Percentiles rank a stretch among this genome's conserved stretches.
These are phyloP conservation scores for Boletus pseudo-olivaceus DNA, from an alignment of 768 basidiomycete species.

Conservation along the genomic window DNA sequence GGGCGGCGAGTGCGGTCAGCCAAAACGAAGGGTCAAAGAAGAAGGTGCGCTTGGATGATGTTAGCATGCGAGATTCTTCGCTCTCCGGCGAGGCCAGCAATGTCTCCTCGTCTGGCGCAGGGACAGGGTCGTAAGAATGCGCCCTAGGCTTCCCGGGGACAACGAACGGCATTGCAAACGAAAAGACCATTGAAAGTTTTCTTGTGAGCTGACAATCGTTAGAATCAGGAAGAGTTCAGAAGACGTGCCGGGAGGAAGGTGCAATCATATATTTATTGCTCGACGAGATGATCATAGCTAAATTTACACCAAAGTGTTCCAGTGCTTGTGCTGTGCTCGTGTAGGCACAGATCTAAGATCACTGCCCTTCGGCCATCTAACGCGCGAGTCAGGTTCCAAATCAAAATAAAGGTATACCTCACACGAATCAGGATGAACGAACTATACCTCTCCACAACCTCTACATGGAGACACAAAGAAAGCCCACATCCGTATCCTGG, in stretches of 20 bases:
- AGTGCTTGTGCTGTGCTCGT: conserved; percentile 10
- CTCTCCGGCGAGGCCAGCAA: neutral
- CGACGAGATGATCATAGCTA: neutral
- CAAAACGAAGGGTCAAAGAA: conserved; percentile 15
- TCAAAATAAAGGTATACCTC: conserved; percentile 1
- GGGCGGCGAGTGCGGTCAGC: conserved; percentile 13
- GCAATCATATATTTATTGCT: conserved; percentile 4
- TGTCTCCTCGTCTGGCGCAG: conserved; percentile 18
- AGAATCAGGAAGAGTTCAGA: neutral
- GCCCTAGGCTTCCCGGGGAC: neutral
- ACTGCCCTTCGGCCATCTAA: conserved; percentile 1
- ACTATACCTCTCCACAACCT: neutral
- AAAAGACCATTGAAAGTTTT: conserved; percentile 2
- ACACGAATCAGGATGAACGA: neutral
- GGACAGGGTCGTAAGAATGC: conserved; percentile 13
- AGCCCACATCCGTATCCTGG: neutral
- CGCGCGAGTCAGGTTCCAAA: conserved; percentile 1
- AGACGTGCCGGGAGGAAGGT: neutral
- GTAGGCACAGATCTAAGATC: neutral
- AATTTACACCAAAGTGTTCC: neutral
- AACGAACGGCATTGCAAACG: neutral
- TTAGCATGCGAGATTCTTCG: neutral
- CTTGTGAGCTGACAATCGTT: neutral
- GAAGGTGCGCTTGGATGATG: neutral
- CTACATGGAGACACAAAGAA: conserved; percentile 14